Percentiles rank a stretch among this genome's conserved stretches.
Evolutionary conservation across 352 stramenopile genomes (phyloP).

Genomic region (Pythium phragmitis): DNA sequence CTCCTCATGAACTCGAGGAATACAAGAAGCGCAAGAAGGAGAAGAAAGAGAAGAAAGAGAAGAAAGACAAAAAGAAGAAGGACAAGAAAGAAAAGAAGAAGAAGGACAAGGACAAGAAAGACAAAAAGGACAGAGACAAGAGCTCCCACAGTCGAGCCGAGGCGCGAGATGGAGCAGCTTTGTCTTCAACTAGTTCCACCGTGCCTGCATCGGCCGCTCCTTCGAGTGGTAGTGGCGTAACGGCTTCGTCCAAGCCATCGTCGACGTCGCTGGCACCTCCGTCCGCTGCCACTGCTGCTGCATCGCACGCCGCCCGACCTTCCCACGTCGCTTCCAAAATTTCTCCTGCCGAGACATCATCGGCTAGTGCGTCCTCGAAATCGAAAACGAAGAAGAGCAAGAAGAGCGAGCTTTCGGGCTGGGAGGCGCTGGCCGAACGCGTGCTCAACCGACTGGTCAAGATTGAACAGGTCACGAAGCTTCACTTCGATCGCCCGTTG

Average conservation of each 20-base stretch:
- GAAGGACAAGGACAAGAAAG: conserved; percentile 53
- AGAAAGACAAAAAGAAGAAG: conserved; percentile 70
- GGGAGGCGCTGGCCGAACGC: conserved; percentile 67
- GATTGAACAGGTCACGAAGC: conserved; percentile 77
- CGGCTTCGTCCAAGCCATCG: not conserved
- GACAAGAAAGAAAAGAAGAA: conserved; percentile 63
- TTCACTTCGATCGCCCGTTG: conserved; percentile 79
- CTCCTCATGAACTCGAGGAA: conserved; percentile 20
- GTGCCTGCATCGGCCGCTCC: not conserved
- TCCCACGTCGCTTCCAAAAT: conserved; percentile 34
- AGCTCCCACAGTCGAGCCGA: conserved; percentile 8
- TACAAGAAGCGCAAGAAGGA: conserved; percentile 32
- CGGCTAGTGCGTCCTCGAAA: conserved; percentile 16
- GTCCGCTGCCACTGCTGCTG: not conserved
- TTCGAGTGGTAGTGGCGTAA: not conserved
- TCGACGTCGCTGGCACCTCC: not conserved
- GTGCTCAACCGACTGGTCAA: conserved; percentile 69
- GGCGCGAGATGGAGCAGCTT: not conserved
- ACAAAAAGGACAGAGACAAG: conserved; percentile 30
- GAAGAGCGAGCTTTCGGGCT: conserved; percentile 72
- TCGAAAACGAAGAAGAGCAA: conserved; percentile 75
- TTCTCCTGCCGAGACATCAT: conserved; percentile 28
- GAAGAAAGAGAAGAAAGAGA: conserved; percentile 65
- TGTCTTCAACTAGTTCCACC: not conserved
- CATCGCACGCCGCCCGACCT: not conserved